phyloP scores from a whole-genome alignment of 495 filamentous ascomycete genomes.

The Jackrogersella multiformis region DNA sequence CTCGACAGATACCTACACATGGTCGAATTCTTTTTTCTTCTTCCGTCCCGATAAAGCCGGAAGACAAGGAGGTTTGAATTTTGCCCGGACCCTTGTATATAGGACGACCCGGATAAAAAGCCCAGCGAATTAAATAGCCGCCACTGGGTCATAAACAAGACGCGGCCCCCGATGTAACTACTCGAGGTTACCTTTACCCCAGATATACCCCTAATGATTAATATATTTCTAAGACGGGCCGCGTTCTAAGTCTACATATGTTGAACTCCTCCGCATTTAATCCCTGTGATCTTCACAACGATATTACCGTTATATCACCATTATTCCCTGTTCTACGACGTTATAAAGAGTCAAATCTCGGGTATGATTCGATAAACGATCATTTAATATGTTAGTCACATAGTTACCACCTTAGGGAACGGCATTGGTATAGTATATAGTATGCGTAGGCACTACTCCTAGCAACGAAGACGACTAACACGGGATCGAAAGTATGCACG shows the following conservation, averaged over 20 bases:
- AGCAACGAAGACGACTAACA: background rate
- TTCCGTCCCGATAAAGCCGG: constrained; percentile 32
- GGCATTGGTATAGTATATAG: constrained; percentile 6
- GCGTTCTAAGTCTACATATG: constrained; percentile 26
- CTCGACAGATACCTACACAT: background rate
- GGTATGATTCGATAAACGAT: constrained; percentile 27
- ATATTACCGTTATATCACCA: constrained; percentile 11
- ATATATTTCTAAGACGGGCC: constrained; percentile 22
- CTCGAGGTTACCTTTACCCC: constrained; percentile 21
- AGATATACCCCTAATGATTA: constrained; percentile 20
- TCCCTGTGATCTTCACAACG: constrained; percentile 32
- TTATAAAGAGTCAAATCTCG: constrained; percentile 24
- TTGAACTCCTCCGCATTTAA: constrained; percentile 24
- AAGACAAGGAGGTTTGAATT: constrained; percentile 18
- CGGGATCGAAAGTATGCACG: constrained; percentile 3
- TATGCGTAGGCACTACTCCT: constrained; percentile 1
- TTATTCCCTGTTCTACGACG: background rate
- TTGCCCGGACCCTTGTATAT: constrained; percentile 28
- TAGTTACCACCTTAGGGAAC: background rate
- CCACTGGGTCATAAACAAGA: constrained; percentile 17
- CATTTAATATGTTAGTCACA: background rate
- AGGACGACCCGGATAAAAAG: constrained; percentile 32
- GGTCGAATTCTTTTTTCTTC: constrained; percentile 1
- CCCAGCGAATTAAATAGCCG: constrained; percentile 15
- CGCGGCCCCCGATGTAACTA: constrained; percentile 19